Evolutionary conservation across 2,329 filamentous ascomycete genomes (phyloP).

Genomic region (Nigrospora oryzae): DNA sequence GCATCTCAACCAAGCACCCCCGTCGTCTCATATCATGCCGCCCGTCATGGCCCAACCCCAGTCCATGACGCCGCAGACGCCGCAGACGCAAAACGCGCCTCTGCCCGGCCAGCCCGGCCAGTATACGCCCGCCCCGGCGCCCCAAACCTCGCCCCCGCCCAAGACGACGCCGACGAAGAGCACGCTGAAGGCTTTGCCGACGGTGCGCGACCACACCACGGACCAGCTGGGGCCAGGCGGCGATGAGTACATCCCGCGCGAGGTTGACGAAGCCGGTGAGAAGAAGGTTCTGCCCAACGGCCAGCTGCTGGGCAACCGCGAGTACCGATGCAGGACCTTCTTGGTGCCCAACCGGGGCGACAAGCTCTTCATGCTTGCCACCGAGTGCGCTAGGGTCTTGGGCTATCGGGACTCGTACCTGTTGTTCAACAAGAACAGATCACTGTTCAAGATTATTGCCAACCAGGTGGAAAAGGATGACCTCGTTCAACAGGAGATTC

Average conservation of each 20-base stretch:
- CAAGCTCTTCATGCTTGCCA: slow-evolving; percentile 97
- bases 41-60: slow-evolving; percentile 34
- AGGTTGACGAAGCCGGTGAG: slow-evolving; percentile 88
- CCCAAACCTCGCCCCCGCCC: slow-evolving; percentile 56
- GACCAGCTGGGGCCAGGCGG: slow-evolving; percentile 84
- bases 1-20: slow-evolving; percentile 11
- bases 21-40: slow-evolving; percentile 26
- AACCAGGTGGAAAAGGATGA: slow-evolving; percentile 95
- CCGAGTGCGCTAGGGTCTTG: slow-evolving; percentile 88
- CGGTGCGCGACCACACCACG: slow-evolving; percentile 93
- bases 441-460: slow-evolving; percentile 94
- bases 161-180: slow-evolving; percentile 76
- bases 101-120: slow-evolving; percentile 32
- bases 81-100: slow-evolving; percentile 40
- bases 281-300: slow-evolving; percentile 85
- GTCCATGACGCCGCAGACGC: slow-evolving; percentile 39
- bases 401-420: slow-evolving; percentile 97
- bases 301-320: slow-evolving; percentile 70
- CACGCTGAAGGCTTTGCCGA: slow-evolving; percentile 88
- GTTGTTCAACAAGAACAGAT: slow-evolving; percentile 96
- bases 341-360: slow-evolving; percentile 82
- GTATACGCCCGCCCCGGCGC: slow-evolving; percentile 26
- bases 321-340: slow-evolving; percentile 91
- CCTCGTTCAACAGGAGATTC: slow-evolving; percentile 85
- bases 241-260: slow-evolving; percentile 91